These are phyloP conservation scores for Mortierella sp. DNA, from an alignment of 371 early-diverging fungal species.

Conservation along the genomic window DNA sequence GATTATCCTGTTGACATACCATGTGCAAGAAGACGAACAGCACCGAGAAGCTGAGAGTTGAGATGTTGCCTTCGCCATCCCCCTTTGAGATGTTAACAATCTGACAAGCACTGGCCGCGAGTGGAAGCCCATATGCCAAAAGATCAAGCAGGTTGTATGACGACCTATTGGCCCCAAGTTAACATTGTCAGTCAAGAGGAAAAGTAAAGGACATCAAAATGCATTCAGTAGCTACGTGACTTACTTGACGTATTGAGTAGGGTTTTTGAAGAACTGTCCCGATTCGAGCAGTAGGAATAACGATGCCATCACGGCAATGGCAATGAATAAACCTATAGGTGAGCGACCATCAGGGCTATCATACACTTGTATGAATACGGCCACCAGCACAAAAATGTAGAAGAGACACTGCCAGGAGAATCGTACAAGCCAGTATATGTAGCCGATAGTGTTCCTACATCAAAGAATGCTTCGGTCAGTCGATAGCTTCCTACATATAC, in stretches of 20 bases:
- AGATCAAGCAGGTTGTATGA: conserved; percentile 24
- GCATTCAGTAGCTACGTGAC: background rate
- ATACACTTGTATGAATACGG: conserved; percentile 24
- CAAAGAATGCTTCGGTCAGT: background rate
- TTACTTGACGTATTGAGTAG: conserved; percentile 14
- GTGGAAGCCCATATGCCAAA: conserved; percentile 5
- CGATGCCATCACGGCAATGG: conserved; percentile 3
- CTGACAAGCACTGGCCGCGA: conserved; percentile 14
- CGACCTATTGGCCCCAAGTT: conserved; percentile 3
- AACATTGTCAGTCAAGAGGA: background rate
- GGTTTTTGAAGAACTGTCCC: background rate
- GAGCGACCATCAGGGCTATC: too few relatives aligned
- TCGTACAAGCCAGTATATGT: conserved; percentile 23
- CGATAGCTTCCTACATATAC: background rate
- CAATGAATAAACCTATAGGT: conserved; percentile 11
- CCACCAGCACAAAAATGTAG: conserved; percentile 15
- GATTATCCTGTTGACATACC: conserved; percentile 7
- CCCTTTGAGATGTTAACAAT: background rate
- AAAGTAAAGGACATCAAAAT: background rate
- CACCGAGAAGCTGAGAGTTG: conserved; percentile 15
- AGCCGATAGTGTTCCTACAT: conserved; percentile 36
- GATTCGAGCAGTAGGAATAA: conserved; percentile 30
- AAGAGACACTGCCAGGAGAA: conserved; percentile 19
- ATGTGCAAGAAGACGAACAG: conserved; percentile 24
- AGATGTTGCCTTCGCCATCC: background rate